These are phyloP conservation scores for Fonsecaea nubica DNA, from an alignment of 2,329 filamentous ascomycete genomes.

Conservation along the genomic window DNA sequence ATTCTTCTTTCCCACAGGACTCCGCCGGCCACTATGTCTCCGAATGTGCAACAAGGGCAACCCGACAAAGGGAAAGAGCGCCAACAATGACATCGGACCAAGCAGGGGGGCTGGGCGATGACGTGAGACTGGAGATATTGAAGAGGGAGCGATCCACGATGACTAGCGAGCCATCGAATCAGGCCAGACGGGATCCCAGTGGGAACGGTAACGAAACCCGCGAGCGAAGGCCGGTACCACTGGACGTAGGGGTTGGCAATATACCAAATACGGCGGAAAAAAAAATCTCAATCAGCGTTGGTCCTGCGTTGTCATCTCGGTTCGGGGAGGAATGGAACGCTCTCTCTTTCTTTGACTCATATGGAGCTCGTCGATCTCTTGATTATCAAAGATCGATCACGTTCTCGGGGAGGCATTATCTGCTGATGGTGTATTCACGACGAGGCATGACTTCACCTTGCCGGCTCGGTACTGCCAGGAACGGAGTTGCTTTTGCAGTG, in stretches of 20 bases:
- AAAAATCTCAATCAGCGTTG: slow-evolving; percentile 1
- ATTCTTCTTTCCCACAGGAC: slow-evolving; percentile 34
- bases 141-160: slow-evolving; percentile 12
- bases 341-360: background rate
- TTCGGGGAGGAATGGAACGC: background rate
- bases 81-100: slow-evolving; percentile 19
- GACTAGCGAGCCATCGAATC: slow-evolving; percentile 25
- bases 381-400: background rate
- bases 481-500: background rate
- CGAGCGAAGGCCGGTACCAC: background rate
- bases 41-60: slow-evolving; percentile 14
- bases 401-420: background rate
- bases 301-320: slow-evolving; percentile 1
- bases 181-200: slow-evolving; percentile 7
- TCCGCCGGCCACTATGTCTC: slow-evolving; percentile 22
- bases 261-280: background rate
- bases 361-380: background rate
- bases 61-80: slow-evolving; percentile 31
- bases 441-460: background rate
- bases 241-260: slow-evolving; percentile 11
- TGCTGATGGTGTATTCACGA: slow-evolving; percentile 3
- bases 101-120: slow-evolving; percentile 13
- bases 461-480: background rate
- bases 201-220: background rate
- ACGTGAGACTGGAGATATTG: slow-evolving; percentile 26